Base-by-base conservation (phyloP, 441 rosid species). In the Pelargonium cotyledonis region DNA sequence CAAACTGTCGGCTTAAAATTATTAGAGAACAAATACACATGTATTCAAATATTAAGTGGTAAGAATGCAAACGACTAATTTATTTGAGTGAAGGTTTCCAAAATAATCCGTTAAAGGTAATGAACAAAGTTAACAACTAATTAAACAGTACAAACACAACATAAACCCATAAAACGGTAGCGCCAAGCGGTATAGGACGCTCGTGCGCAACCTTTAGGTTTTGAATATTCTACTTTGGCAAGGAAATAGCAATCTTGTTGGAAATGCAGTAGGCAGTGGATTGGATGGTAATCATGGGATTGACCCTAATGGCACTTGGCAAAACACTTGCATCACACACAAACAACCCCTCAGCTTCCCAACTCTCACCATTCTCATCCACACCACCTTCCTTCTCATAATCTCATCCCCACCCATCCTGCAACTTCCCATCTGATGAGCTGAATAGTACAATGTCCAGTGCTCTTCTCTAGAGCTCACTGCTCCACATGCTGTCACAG, bases 401-500 rank as follows among this genome's bases (percentile, higher is more conserved):
- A n/a, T 71, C 65, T 87, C 86, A 63, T 29, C 71, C 23, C 47
- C 40, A 35, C 40, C 40, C 81, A 94, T 91, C 72, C 88, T 88
- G 68, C 97, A 88, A 67, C 97, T 94, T 60, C 97, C 93, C 98
- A 94, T 91, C 74, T 94, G 98, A 83, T 94, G 98, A 14, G 97
- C 98, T 16, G 90, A 85, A 62, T 68, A 6, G 72, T 82, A 78
- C 0, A 80, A 0, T 64, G 67, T 66, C 97, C 97, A 88, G 5
- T 84, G 76, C 84, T 89, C 75, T 0, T 18, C 75, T 18, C 31
- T 71, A 2, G 80, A 75, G 65, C 76, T 18, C 38, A 84, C 72
- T 8, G 96, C 89, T n/a, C 63, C 80, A 7, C 68, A 76, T 18
- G 79, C 69, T 60, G 29, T 74, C 57, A 89, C 84, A 3, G 77